Conservation (phyloP, 176 grass and related monocot species). For the Microstegium vimineum region DNA sequence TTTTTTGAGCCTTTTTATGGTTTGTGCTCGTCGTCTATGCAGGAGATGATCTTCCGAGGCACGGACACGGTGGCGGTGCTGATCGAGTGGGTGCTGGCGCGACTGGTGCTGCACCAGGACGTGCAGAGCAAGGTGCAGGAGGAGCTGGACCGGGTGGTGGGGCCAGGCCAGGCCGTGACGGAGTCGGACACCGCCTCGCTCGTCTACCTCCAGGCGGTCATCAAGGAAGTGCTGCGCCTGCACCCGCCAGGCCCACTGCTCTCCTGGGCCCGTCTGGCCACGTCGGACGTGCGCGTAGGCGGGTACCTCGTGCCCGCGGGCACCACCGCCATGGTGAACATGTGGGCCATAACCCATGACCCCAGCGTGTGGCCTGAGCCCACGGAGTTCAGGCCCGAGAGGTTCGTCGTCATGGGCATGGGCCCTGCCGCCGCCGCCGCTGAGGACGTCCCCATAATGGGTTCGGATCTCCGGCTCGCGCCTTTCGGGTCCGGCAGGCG, state of each 20-base stretch:
- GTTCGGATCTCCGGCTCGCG: slow-evolving; percentile 64
- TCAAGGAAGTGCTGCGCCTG: slow-evolving; percentile 69
- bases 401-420: slow-evolving; percentile 41
- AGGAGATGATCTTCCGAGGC: slow-evolving; percentile 95
- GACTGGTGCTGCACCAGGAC: slow-evolving; percentile 50
- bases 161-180: slow-evolving; percentile 19
- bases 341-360: slow-evolving; percentile 87
- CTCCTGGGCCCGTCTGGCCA: slow-evolving; percentile 74
- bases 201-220: slow-evolving; percentile 53
- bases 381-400: slow-evolving; percentile 38
- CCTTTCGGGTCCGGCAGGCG: slow-evolving; percentile 72
- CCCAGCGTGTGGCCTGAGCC: slow-evolving; percentile 41
- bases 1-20: no score
- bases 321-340: slow-evolving; percentile 86
- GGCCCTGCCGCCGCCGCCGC: not conserved
- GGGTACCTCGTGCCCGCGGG: slow-evolving; percentile 45
- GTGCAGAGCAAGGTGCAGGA: slow-evolving; percentile 60
- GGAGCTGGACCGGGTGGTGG: slow-evolving; percentile 62
- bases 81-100: slow-evolving; percentile 75
- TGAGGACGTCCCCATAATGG: slow-evolving; percentile 27
- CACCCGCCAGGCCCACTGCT: slow-evolving; percentile 84
- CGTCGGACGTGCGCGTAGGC: slow-evolving; percentile 42
- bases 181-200: slow-evolving; percentile 32
- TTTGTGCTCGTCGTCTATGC: not conserved
- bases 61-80: slow-evolving; percentile 82